Evolutionary conservation across 805 yeast species (phyloP).

Genomic region (Monosporozyma solicola): DNA sequence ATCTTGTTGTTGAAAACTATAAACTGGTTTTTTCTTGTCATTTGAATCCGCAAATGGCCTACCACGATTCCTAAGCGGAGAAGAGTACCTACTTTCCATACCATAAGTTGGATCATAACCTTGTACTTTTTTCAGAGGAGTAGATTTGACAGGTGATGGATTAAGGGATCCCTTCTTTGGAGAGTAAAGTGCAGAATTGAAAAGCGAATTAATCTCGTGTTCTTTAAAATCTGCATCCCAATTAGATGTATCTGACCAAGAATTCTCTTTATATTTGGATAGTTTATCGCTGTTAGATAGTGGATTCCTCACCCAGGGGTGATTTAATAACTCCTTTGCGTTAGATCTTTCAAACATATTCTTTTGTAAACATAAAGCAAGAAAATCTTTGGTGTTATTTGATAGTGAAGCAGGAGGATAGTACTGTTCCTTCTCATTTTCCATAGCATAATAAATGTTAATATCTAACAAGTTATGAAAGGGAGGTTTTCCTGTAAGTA

Average conservation of each 20-base stretch:
- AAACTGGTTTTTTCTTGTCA: background rate
- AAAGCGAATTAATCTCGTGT: constrained; percentile 6
- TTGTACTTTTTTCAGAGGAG: background rate
- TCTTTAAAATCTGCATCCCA: constrained; percentile 27
- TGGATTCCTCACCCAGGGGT: constrained; percentile 34
- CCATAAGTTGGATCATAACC: background rate
- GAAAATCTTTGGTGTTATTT: constrained; percentile 57
- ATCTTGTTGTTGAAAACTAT: background rate
- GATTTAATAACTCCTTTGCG: constrained; percentile 53
- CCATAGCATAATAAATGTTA: constrained; percentile 31
- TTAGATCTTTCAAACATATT: constrained; percentile 60
- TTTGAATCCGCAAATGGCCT: background rate
- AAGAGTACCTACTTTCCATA: background rate
- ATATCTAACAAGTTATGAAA: constrained; percentile 47
- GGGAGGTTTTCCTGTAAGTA: constrained; percentile 81
- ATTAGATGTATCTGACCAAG: constrained; percentile 13
- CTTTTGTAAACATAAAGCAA: constrained; percentile 58
- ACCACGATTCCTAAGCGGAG: background rate
- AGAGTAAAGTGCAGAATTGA: background rate
- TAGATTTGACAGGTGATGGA: constrained; percentile 1
- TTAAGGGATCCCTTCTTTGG: background rate
- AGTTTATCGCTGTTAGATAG: constrained; percentile 13
- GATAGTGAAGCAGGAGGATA: constrained; percentile 30
- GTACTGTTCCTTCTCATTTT: constrained; percentile 31
- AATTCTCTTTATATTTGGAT: constrained; percentile 19